Conservation (phyloP, 257 asterid genomes). For the Orobanche coerulescens region DNA sequence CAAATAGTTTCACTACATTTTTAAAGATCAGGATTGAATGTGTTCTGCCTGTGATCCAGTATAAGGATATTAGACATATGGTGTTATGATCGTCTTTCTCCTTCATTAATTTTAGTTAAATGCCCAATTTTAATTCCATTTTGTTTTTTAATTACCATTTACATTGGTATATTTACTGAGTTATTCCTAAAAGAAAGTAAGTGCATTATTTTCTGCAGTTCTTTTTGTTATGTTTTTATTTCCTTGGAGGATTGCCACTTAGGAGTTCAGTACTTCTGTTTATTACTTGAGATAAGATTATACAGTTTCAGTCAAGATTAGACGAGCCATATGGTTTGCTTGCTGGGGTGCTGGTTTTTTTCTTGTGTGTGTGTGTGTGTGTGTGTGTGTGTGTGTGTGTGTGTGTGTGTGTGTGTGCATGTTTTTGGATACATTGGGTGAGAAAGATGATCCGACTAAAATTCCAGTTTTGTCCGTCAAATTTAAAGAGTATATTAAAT, state of each 20-base stretch:
- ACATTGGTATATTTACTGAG: not conserved
- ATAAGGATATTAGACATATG: not conserved
- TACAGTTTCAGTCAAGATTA: not conserved
- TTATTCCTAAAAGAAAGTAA: not conserved
- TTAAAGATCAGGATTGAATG: too few relatives aligned
- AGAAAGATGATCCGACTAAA: not conserved
- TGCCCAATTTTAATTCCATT: not conserved
- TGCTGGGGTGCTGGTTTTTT: not conserved
- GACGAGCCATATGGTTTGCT: not conserved
- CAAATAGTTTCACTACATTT: too few relatives aligned
- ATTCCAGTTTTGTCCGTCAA: not conserved
- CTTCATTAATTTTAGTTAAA: not conserved
- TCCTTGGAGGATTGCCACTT: not conserved
- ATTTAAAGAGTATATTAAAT: not conserved
- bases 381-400: too few relatives aligned
- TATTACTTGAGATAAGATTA: not conserved
- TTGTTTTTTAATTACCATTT: not conserved
- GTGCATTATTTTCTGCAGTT: not conserved
- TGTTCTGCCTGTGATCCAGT: not conserved
- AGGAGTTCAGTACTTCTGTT: not conserved
- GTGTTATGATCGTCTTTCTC: not conserved
- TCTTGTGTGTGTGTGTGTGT: too few relatives aligned
- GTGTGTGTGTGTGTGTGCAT: too few relatives aligned
- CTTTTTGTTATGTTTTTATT: not conserved
- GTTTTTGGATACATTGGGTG: slow-evolving; percentile 10